Base-by-base conservation (phyloP, 2,329 filamentous ascomycete genomes). In the Penicillium sp. region DNA sequence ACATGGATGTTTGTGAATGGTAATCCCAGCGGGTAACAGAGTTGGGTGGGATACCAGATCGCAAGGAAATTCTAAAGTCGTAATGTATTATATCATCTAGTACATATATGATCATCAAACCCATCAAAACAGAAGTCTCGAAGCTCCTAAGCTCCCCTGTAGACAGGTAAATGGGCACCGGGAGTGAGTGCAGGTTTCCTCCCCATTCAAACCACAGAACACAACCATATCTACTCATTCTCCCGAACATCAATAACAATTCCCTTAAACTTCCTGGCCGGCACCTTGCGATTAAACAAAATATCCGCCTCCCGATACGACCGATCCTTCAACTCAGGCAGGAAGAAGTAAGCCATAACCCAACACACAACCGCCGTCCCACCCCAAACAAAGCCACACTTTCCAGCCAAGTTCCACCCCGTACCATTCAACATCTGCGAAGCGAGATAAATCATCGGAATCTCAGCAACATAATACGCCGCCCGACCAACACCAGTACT, bases 361-460 rank as follows among this genome's bases (percentile, higher is more conserved):
- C 74, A 79, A 66, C 78, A 81, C 10, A 82, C 72, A 3, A 71
- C 28, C 4, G 78, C 79, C 5, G 81, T 82, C 1, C 76, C 70
- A 2, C 78, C 81, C 81, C 80, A 83, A n/a, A 83, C 76, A 60
- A 79, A 83, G 2, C 80, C 81, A 60, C 79, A 82, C 73, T 82
- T 82, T 37, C 80, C 81, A 0, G 75, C 78, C 12, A 80, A 66
- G 58, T 80, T 76, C 73, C 77, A 78, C 12, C 76, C 76, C 0
- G 76, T 78, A 0, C 74, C 68, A 65, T 80, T 80, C 7, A 81
- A 72, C 70, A 80, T 76, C 62, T 72, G 66, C 5, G 76, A 77
- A 1, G 77, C 69, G n/a, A 80, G 70, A 58, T 72, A 79, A 57
- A 79, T 79, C 75, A 78, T 78, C 28, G 77, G 77, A 40, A 80